These are phyloP conservation scores for Cucumis variabilis DNA, from an alignment of 331 rosid species.

Conservation along the genomic window DNA sequence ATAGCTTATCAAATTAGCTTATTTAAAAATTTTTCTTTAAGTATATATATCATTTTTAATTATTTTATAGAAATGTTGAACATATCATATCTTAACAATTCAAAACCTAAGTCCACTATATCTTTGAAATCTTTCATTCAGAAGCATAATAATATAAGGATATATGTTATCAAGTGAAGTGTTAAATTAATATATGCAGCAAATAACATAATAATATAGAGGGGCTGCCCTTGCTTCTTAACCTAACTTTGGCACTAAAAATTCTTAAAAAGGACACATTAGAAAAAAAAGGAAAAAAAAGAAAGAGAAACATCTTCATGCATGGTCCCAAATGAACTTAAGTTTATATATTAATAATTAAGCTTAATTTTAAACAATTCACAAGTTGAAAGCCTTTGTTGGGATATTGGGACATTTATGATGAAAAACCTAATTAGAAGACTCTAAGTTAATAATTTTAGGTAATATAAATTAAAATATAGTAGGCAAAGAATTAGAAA, in stretches of 20 bases:
- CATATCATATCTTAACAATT: not conserved
- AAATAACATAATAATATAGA: not conserved
- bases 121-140: not conserved
- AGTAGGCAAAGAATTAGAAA: not conserved
- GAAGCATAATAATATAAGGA: too few relatives aligned
- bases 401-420: not conserved
- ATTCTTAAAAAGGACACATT: not conserved
- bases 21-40: too few relatives aligned
- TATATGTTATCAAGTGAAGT: not conserved
- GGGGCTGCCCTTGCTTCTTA: slow-evolving; percentile 24
- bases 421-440: not conserved
- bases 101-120: not conserved
- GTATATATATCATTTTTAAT: too few relatives aligned
- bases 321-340: not conserved
- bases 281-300: too few relatives aligned
- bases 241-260: slow-evolving; percentile 10
- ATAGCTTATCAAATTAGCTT: not conserved
- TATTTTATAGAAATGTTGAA: too few relatives aligned
- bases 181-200: not conserved
- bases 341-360: not conserved
- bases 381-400: slow-evolving; percentile 12
- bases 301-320: not conserved
- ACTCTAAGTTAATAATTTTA: not conserved
- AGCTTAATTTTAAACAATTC: not conserved
- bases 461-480: not conserved